A percentile compares a stretch with the other conserved stretches of the same genome.
Conservation (phyloP, 805 yeast genomes). For the Ogataea minuta region DNA sequence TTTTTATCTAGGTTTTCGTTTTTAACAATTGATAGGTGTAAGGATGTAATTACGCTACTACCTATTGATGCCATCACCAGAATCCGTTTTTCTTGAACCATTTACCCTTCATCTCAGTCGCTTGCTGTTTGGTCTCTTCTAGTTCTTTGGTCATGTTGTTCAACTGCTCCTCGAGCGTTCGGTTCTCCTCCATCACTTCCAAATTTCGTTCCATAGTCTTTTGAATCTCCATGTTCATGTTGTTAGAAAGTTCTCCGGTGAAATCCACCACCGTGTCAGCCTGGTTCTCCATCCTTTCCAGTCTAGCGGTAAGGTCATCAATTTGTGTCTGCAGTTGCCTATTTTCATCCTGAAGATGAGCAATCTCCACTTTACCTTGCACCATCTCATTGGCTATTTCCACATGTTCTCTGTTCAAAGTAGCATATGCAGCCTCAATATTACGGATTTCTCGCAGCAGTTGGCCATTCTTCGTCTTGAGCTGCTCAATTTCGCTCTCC, state of each 20-base stretch:
- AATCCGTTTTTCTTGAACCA: slow-evolving; percentile 36
- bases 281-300: slow-evolving; percentile 34
- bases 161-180: slow-evolving; percentile 53
- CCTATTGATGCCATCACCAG: slow-evolving; percentile 16
- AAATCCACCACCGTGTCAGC: slow-evolving; percentile 26
- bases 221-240: slow-evolving; percentile 50
- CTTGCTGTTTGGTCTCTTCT: slow-evolving; percentile 28
- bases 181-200: slow-evolving; percentile 65
- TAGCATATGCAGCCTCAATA: slow-evolving; percentile 65
- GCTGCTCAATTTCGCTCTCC: slow-evolving; percentile 55
- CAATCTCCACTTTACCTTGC: slow-evolving; percentile 69
- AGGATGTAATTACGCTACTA: slow-evolving; percentile 1
- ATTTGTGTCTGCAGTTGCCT: slow-evolving; percentile 52
- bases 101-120: slow-evolving; percentile 37
- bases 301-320: slow-evolving; percentile 43
- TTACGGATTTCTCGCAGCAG: slow-evolving; percentile 70
- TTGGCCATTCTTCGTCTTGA: slow-evolving; percentile 66
- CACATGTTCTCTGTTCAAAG: slow-evolving; percentile 78
- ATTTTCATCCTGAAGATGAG: slow-evolving; percentile 74
- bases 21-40: slow-evolving; percentile 2
- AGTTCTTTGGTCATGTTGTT: slow-evolving; percentile 38
- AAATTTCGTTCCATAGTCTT: slow-evolving; percentile 58
- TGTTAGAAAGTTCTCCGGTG: slow-evolving; percentile 31
- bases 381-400: slow-evolving; percentile 87
- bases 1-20: neutral